These are phyloP conservation scores for Agroathelia rolfsii DNA, from an alignment of 1,284 basidiomycete genomes.

Conservation along the genomic window DNA sequence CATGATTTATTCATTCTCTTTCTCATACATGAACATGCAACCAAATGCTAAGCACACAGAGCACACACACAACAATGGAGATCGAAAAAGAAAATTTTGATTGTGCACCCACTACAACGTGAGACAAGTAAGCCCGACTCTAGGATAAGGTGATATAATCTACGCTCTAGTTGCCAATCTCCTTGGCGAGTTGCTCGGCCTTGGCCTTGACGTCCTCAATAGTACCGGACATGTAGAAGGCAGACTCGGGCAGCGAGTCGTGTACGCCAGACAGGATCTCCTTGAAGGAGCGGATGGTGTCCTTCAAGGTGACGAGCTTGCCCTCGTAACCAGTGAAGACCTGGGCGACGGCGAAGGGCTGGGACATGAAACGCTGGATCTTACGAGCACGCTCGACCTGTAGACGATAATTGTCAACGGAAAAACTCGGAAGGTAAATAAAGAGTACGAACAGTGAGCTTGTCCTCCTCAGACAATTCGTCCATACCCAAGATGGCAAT, in stretches of 20 bases:
- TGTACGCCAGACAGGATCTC: slow-evolving; percentile 89
- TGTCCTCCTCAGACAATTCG: slow-evolving; percentile 99
- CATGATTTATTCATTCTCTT: no score
- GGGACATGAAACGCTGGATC: slow-evolving; percentile 97
- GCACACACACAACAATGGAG: not conserved
- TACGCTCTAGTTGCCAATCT: slow-evolving; percentile 70
- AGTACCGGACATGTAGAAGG: slow-evolving; percentile 90
- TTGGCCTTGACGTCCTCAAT: slow-evolving; percentile 94
- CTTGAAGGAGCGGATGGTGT: slow-evolving; percentile 89
- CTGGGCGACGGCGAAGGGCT: slow-evolving; percentile 98
- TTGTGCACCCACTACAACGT: not conserved
- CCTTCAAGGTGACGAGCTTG: slow-evolving; percentile 88
- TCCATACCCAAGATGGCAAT: slow-evolving; percentile 99
- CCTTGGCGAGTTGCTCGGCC: slow-evolving; percentile 93
- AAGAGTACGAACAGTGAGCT: slow-evolving; percentile 71
- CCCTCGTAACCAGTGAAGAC: slow-evolving; percentile 99
- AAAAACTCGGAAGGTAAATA: not conserved
- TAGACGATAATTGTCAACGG: slow-evolving; percentile 8
- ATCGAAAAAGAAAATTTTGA: not conserved
- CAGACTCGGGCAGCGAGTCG: slow-evolving; percentile 86
- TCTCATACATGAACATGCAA: not conserved
- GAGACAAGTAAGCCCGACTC: no score
- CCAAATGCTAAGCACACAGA: not conserved
- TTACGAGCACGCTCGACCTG: slow-evolving; percentile 83
- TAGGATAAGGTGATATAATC: no score